Evolutionary conservation across 371 early-diverging fungal genomes (phyloP), one percentile per base, ranked within the genome.

Genomic region (Sporodiniella umbellata): DNA sequence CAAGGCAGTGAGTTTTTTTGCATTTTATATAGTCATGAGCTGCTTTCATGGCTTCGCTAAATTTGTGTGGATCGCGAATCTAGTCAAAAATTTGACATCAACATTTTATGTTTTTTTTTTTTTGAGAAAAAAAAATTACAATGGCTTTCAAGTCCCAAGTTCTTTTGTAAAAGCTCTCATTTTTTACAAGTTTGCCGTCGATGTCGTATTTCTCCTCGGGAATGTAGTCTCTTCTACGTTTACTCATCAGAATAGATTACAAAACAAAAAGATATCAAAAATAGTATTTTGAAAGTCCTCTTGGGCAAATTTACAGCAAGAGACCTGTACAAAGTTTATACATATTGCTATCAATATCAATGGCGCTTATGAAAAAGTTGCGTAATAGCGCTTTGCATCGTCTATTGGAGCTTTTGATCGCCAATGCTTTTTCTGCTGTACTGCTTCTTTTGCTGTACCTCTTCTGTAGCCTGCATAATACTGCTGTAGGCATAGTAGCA

Each of bases 101-200:
- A 11, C 4, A 5, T 7, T 5, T 11, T 21, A 24, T 15, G 23
- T 15, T 17, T 25, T 30, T 28, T 8, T 23, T 28, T 24, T 11
- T 31, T 35, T 5, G n/a, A 33, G n/a, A 33, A 33, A 33, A 33
- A 33, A 33, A 33, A 26, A 59, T 37, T 70, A 75, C 76, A 47
- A 72, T 72, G 17, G 62, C 66, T 43, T 57, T 63, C 8, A 75
- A 54, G 62, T 72, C 57, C 76, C 76, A 75, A 4, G 45, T 21
- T 48, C 62, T 12, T 17, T 55, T 70, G 8, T 58, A 28, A 6
- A 62, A 64, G 10, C 46, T 59, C 22, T 61, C 64, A 38, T 70
- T 74, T 37, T 53, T 60, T 8, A 74, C 51, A 7, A 74, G 33
- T 3, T 60, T 58, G 0, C 75, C 75, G 42, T 67, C 68, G 17